A percentile compares a stretch with the other conserved stretches of the same genome.
Conservation (phyloP, 345 rosid genomes). For the Heritiera littoralis region DNA sequence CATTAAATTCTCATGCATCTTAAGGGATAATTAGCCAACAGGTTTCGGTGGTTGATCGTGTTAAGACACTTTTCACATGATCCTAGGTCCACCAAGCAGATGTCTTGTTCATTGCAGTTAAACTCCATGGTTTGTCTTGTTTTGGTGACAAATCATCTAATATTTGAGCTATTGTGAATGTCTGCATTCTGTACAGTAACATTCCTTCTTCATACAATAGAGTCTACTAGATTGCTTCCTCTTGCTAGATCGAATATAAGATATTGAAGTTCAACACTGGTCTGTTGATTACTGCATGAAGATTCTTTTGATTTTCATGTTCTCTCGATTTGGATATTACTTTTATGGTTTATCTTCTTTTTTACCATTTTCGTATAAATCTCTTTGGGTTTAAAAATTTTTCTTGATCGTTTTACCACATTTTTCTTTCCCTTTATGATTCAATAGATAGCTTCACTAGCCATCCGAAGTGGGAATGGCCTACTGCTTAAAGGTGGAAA, state of each 20-base stretch:
- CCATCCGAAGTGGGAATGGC: slow-evolving; percentile 90
- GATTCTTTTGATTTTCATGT: background rate
- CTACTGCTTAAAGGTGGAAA: slow-evolving; percentile 93
- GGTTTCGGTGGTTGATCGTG: background rate
- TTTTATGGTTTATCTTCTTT: background rate
- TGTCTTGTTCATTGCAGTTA: background rate
- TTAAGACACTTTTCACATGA: slow-evolving; percentile 4
- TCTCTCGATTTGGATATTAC: background rate
- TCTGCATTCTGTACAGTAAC: background rate
- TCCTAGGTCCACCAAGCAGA: background rate
- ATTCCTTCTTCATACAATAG: slow-evolving; percentile 2
- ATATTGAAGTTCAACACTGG: background rate
- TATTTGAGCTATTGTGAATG: background rate
- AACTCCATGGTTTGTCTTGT: background rate
- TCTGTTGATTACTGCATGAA: slow-evolving; percentile 5
- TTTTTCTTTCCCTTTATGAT: slow-evolving; percentile 10
- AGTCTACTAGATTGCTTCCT: slow-evolving; percentile 5
- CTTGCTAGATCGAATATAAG: background rate
- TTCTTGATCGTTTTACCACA: background rate
- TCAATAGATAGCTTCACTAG: slow-evolving; percentile 64
- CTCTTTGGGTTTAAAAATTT: background rate
- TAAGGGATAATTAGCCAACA: background rate
- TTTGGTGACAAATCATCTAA: background rate
- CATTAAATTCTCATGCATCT: background rate
- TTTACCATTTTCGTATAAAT: background rate